These are phyloP conservation scores for Penicillium samsonianum DNA, from an alignment of 495 filamentous ascomycete species.

Conservation along the genomic window DNA sequence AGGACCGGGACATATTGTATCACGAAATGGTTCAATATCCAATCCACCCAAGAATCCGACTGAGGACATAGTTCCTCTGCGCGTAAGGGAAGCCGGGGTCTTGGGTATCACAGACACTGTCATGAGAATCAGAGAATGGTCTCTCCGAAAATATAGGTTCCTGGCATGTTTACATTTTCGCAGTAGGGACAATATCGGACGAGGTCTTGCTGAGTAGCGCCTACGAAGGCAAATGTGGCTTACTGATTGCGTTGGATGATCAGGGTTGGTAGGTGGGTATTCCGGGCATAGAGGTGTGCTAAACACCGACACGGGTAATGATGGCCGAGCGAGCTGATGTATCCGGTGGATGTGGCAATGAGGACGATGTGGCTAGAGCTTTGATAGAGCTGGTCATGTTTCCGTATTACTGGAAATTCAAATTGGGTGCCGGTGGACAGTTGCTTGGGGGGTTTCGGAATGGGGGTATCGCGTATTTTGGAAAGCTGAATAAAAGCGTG, in stretches of 20 bases:
- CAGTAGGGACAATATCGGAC: too few species aligned
- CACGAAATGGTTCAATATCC: not conserved
- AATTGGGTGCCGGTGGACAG: not conserved
- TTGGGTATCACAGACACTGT: not conserved
- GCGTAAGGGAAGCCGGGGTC: not conserved
- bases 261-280: not conserved
- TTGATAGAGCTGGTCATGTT: not conserved
- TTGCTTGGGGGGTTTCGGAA: not conserved
- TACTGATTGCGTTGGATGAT: not conserved
- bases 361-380: not conserved
- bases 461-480: not conserved
- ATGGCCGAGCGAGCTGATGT: not conserved
- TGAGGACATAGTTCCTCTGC: constrained; percentile 9
- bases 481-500: not conserved
- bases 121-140: not conserved
- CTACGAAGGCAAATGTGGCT: not conserved
- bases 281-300: not conserved
- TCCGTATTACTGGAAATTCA: not conserved
- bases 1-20: not conserved
- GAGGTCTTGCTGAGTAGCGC: not conserved
- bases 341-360: not conserved
- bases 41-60: constrained; percentile 13
- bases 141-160: not conserved
- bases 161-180: not conserved
- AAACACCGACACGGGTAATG: not conserved